Evolutionary conservation across 179 eudicot genomes (phyloP).

Genomic region (Gypsophila paniculata): DNA sequence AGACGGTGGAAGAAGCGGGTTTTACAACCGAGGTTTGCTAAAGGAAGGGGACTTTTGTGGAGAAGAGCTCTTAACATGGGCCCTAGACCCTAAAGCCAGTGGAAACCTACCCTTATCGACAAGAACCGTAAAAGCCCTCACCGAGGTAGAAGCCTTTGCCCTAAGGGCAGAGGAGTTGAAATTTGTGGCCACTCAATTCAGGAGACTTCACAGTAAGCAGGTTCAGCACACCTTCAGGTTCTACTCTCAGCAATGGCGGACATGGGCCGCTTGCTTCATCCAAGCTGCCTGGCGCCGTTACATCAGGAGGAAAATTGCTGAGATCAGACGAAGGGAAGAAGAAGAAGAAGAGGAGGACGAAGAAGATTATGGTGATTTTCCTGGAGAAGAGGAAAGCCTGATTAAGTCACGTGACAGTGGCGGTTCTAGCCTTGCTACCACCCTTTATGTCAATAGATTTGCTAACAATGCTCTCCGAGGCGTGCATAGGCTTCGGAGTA

Average conservation of each 20-base stretch:
- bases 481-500: slow-evolving; percentile 41
- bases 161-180: slow-evolving; percentile 47
- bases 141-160: slow-evolving; percentile 53
- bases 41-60: slow-evolving; percentile 58
- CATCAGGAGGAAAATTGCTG: slow-evolving; percentile 45
- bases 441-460: slow-evolving; percentile 51
- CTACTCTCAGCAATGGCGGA: slow-evolving; percentile 79
- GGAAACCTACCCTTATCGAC: slow-evolving; percentile 46
- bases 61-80: slow-evolving; percentile 57
- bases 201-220: slow-evolving; percentile 52
- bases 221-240: slow-evolving; percentile 52
- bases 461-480: slow-evolving; percentile 59
- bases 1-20: slow-evolving; percentile 56
- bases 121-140: slow-evolving; percentile 47
- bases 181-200: slow-evolving; percentile 46
- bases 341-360: slow-evolving; percentile 29
- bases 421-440: slow-evolving; percentile 36
- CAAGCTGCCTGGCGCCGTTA: slow-evolving; percentile 74
- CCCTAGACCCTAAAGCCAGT: slow-evolving; percentile 47
- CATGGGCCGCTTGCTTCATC: slow-evolving; percentile 70
- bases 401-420: slow-evolving; percentile 20
- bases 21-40: slow-evolving; percentile 46
- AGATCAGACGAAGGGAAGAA: slow-evolving; percentile 36
- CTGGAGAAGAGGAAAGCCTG: slow-evolving; percentile 16
- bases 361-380: slow-evolving; percentile 7